These are phyloP conservation scores for Teratosphaeria epicoccoides DNA, from an alignment of 2,329 filamentous ascomycete species.

Conservation along the genomic window DNA sequence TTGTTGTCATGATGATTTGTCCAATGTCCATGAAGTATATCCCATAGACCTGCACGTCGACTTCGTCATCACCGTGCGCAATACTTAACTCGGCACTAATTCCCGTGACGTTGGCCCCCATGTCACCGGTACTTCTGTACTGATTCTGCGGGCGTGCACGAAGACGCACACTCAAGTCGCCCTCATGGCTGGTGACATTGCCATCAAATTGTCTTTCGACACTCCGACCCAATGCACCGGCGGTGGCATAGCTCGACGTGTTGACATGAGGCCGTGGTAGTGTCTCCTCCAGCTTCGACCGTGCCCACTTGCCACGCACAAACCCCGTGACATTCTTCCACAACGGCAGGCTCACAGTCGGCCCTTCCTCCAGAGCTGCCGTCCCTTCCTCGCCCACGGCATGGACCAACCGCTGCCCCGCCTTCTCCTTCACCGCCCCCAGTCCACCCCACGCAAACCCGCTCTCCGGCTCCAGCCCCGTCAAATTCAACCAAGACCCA, in stretches of 20 bases:
- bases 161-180: conserved; percentile 51
- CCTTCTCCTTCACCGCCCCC: conserved; percentile 53
- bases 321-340: conserved; percentile 73
- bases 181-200: conserved; percentile 66
- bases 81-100: conserved; percentile 61
- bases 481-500: conserved; percentile 40
- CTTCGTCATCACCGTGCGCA: conserved; percentile 64
- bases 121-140: conserved; percentile 22
- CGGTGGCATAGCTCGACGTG: conserved; percentile 48
- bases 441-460: conserved; percentile 71
- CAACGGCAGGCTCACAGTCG: conserved; percentile 30
- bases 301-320: conserved; percentile 65
- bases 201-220: conserved; percentile 53
- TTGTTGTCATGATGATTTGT: conserved; percentile 70
- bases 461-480: conserved; percentile 65
- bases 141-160: conserved; percentile 48
- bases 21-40: conserved; percentile 79
- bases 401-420: conserved; percentile 43
- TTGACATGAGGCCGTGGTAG: conserved; percentile 37
- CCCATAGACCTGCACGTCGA: conserved; percentile 71
- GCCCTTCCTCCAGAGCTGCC: conserved; percentile 25
- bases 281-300: conserved; percentile 41
- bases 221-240: conserved; percentile 50
- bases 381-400: conserved; percentile 28
- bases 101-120: conserved; percentile 50